phyloP scores from a whole-genome alignment of 805 yeast species.

The Pichia nanzhaoensis region DNA sequence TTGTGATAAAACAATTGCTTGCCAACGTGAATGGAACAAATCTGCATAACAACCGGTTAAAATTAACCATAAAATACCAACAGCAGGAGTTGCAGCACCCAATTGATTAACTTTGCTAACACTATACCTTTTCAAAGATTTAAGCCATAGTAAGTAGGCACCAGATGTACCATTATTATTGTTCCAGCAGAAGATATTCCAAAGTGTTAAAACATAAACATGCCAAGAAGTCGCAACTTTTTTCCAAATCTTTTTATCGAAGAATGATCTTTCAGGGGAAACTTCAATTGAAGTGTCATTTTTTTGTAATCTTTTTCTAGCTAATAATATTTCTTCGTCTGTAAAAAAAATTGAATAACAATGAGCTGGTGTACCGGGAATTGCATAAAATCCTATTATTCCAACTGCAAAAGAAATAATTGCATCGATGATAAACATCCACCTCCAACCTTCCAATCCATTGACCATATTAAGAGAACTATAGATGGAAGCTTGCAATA shows the following conservation, averaged over 20 bases:
- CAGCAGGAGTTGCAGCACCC: constrained; percentile 50
- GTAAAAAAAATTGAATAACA: constrained; percentile 47
- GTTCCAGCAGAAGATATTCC: constrained; percentile 58
- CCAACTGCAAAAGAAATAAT: constrained; percentile 26
- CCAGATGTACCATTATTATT: constrained; percentile 52
- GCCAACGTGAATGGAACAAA: constrained; percentile 46
- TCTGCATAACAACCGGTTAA: constrained; percentile 46
- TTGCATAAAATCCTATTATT: constrained; percentile 24
- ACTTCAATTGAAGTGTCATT: constrained; percentile 25
- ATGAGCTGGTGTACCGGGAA: constrained; percentile 63
- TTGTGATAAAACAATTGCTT: constrained; percentile 46
- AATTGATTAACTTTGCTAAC: constrained; percentile 42
- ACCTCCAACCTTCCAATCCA: constrained; percentile 43
- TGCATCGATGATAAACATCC: constrained; percentile 51
- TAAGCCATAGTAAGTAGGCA: constrained; percentile 58
- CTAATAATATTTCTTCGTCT: constrained; percentile 50
- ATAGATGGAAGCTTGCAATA: constrained; percentile 38
- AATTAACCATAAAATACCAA: constrained; percentile 46
- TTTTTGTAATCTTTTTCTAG: constrained; percentile 37
- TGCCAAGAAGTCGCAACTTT: constrained; percentile 50
- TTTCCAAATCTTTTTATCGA: constrained; percentile 44
- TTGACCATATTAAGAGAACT: constrained; percentile 25
- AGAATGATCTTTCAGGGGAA: constrained; percentile 28
- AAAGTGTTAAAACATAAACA: constrained; percentile 47
- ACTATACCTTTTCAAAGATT: constrained; percentile 39